phyloP scores from a whole-genome alignment of 768 basidiomycete genomes.

The Amanita thiersii region DNA sequence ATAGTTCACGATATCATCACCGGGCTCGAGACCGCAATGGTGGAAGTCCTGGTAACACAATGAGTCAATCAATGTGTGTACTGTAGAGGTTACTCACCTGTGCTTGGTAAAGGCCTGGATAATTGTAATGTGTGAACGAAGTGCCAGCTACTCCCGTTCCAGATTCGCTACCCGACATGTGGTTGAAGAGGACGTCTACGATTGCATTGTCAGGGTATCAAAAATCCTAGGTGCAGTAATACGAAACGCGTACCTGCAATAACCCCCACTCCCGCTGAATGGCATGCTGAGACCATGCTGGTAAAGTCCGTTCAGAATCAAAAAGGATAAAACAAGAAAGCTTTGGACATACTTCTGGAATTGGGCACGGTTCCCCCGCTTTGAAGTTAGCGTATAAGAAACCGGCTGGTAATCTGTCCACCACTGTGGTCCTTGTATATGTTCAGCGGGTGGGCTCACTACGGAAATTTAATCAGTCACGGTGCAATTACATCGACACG shows the following conservation, averaged over 20 bases:
- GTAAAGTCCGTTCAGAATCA: background rate
- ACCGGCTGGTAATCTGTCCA: conserved; percentile 73
- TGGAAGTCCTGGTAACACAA: conserved; percentile 24
- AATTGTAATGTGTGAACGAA: conserved; percentile 44
- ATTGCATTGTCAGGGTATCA: too few relatives aligned
- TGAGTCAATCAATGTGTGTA: too few relatives aligned
- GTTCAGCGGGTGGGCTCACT: conserved; percentile 51
- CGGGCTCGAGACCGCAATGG: conserved; percentile 48
- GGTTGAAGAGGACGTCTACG: conserved; percentile 53
- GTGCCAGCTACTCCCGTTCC: conserved; percentile 42
- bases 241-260: conserved; percentile 33
- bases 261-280: conserved; percentile 48
- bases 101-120: conserved; percentile 39
- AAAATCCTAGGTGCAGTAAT: background rate
- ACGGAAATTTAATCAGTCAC: background rate
- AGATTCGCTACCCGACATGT: conserved; percentile 49
- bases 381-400: conserved; percentile 57
- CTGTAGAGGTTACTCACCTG: conserved; percentile 31
- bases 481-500: background rate
- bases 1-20: conserved; percentile 49
- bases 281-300: conserved; percentile 43
- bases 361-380: conserved; percentile 51
- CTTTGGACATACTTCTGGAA: conserved; percentile 27
- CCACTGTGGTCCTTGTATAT: conserved; percentile 53
- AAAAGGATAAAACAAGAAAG: background rate